Conservation (phyloP, 2,329 filamentous ascomycete species). For the Pseudocercospora pini-densiflorae region DNA sequence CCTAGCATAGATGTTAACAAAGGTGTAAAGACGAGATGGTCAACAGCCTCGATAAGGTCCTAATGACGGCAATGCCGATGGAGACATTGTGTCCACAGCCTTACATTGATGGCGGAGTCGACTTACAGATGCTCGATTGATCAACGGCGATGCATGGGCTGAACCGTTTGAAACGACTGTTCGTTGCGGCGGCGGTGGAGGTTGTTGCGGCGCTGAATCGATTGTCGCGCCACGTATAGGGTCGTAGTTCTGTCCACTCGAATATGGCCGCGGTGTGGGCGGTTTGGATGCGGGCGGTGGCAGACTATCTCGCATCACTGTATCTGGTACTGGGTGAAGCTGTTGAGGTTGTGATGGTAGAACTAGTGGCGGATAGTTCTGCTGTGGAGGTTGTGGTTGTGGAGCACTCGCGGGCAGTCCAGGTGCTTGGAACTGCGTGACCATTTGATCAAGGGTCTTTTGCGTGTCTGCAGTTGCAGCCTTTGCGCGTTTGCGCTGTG, state of each 20-base stretch:
- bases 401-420: constrained; percentile 25
- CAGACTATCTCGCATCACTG: constrained; percentile 36
- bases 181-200: constrained; percentile 29
- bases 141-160: constrained; percentile 47
- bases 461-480: constrained; percentile 43
- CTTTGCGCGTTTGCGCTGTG: constrained; percentile 56
- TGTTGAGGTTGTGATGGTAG: constrained; percentile 36
- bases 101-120: neutral
- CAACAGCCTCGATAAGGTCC: neutral
- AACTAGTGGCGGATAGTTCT: constrained; percentile 18
- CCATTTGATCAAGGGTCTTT: constrained; percentile 48
- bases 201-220: constrained; percentile 34
- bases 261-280: constrained; percentile 51
- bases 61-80: neutral
- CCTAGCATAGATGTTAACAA: neutral
- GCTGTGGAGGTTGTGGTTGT: constrained; percentile 17
- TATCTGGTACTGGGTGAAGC: constrained; percentile 29
- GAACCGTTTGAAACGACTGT: constrained; percentile 33
- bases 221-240: constrained; percentile 76
- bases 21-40: neutral
- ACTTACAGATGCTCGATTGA: constrained; percentile 71
- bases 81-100: neutral
- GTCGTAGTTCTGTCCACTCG: constrained; percentile 84
- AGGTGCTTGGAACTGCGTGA: constrained; percentile 37
- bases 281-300: constrained; percentile 45